These are phyloP conservation scores for Sisymbrium altissimum DNA, from an alignment of 345 rosid species.

Conservation along the genomic window DNA sequence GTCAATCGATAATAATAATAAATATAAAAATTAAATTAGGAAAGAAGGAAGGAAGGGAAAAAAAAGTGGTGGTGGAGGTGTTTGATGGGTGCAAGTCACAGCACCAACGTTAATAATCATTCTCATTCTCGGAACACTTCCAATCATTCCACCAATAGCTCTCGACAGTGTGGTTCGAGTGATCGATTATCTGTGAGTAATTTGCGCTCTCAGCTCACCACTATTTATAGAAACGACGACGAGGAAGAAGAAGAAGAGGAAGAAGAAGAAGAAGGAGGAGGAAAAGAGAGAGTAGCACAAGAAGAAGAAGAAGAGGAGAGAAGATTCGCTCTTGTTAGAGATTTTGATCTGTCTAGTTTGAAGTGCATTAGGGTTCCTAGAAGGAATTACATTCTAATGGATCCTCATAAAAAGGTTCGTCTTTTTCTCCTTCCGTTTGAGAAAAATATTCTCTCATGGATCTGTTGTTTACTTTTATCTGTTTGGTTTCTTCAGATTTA, in stretches of 20 bases:
- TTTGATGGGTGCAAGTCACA: constrained; percentile 38
- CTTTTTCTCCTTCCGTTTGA: too few relatives aligned
- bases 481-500: constrained; percentile 18
- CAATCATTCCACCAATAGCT: constrained; percentile 21
- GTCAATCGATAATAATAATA: constrained; percentile 12
- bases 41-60: not conserved
- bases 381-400: constrained; percentile 51
- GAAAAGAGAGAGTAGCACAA: not conserved
- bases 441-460: constrained; percentile 3
- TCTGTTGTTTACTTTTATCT: constrained; percentile 1
- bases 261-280: not conserved
- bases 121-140: constrained; percentile 24
- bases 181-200: constrained; percentile 31
- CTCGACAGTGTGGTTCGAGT: constrained; percentile 23
- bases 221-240: constrained; percentile 22
- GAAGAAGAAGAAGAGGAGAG: constrained; percentile 16
- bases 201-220: constrained; percentile 37
- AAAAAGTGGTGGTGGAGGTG: constrained; percentile 35
- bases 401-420: constrained; percentile 68
- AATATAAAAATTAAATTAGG: not conserved
- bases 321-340: constrained; percentile 36
- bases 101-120: constrained; percentile 27
- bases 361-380: constrained; percentile 58
- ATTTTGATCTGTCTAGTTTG: constrained; percentile 51
- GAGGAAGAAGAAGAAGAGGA: constrained; percentile 31